Base-by-base conservation (phyloP, 257 asterid species). In the Solanum gandarillasii region DNA sequence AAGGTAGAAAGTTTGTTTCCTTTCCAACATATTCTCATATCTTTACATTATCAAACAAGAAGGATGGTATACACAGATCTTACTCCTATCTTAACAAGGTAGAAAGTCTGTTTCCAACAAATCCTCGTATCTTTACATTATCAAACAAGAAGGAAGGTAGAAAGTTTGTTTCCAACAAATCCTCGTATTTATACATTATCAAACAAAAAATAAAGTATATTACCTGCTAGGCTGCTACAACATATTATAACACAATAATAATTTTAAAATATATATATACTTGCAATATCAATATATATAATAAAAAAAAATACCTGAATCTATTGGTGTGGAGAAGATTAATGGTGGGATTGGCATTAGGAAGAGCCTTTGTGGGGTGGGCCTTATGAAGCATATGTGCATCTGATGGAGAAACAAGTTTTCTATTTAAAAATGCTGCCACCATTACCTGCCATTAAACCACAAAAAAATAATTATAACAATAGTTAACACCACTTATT, bases 391-490 rank as follows among this genome's bases (percentile, higher is more conserved):
- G 92, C 96, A 94, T 90, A 90, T 88, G 90, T 75, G 96, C 95
- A 93, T 94, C 94, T 83, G 95, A 89, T 85, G 98, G 94, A 87
- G 88, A 89, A 52, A 48, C 86, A 75, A 84, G 91, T 89, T 95
- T 95, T 91, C 99, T 93, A 86, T 97, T 97, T 83, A 89, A 75
- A 86, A 86, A 86, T 89, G 99, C 98, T 88, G 98, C 99, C 91
- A 95, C 99, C 41, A 95, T 23, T 65, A 95, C 99, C 99, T 97
- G 89, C 43, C 70, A 83, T 11, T 84, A 35, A 27, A 82, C 83
- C 38, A 72, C 62, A 29, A 6, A 5, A 16, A 16, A 48, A 83
- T 9, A 55, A 73, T 31, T 52, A 86, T n/a, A 82, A 14, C 16
- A 29, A 82, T 48, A 48, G 43, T 82, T 48, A 14, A 82, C 11